Percentiles rank a stretch among this genome's conserved stretches.
These are phyloP conservation scores for Actinidia arguta DNA, from an alignment of 179 eudicot species.

Conservation along the genomic window DNA sequence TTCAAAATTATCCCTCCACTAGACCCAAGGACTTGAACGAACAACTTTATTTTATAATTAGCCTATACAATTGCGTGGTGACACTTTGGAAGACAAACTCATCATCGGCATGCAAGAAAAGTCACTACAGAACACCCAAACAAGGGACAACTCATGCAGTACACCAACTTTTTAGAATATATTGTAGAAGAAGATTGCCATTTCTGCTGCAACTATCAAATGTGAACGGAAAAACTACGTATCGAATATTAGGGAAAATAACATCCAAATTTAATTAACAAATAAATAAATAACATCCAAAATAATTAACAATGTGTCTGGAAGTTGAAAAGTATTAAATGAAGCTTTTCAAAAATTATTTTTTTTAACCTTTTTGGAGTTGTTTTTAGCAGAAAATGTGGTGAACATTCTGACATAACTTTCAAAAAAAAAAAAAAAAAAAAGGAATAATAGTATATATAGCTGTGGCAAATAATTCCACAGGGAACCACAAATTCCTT, in stretches of 20 bases:
- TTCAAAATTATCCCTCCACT: no score
- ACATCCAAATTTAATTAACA: neutral
- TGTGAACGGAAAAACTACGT: no score
- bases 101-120: constrained; percentile 15
- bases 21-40: neutral
- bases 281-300: neutral
- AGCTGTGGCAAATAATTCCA: neutral
- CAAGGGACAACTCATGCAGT: constrained; percentile 18
- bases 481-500: neutral
- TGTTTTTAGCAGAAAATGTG: no score
- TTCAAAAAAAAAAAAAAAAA: no score
- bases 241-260: neutral
- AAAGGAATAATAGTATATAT: no score
- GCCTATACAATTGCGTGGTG: neutral
- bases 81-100: neutral
- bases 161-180: neutral
- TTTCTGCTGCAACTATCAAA: neutral
- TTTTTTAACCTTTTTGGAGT: no score
- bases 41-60: no score
- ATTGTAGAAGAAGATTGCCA: neutral
- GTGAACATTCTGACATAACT: no score
- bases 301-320: no score
- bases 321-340: no score
- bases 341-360: no score
- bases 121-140: neutral